phyloP scores from a whole-genome alignment of 345 rosid species.

The Clarkia xantiana region DNA sequence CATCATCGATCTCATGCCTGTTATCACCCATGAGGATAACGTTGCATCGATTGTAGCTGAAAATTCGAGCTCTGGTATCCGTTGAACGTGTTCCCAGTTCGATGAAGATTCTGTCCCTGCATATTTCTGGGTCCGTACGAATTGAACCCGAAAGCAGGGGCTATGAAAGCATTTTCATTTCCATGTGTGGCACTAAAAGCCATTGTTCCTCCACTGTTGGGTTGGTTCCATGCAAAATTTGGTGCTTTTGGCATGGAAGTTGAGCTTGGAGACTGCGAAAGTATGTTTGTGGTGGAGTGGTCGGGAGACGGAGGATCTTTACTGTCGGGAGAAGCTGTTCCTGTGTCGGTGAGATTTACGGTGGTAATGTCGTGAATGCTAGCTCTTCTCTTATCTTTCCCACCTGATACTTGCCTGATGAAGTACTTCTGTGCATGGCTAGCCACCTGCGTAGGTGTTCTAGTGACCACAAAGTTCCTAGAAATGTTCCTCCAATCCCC shows the following conservation, averaged over 20 bases:
- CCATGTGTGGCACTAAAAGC: slow-evolving; percentile 26
- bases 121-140: slow-evolving; percentile 29
- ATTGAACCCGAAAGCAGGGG: slow-evolving; percentile 25
- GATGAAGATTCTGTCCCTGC: slow-evolving; percentile 21
- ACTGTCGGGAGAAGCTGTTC: slow-evolving; percentile 39
- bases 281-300: slow-evolving; percentile 12
- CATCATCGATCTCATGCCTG: not conserved
- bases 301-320: slow-evolving; percentile 27
- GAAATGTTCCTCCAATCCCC: slow-evolving; percentile 98
- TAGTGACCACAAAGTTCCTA: slow-evolving; percentile 53
- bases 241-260: slow-evolving; percentile 22
- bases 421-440: slow-evolving; percentile 97
- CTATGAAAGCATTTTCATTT: slow-evolving; percentile 15
- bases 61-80: slow-evolving; percentile 29
- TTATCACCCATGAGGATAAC: slow-evolving; percentile 32
- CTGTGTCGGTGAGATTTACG: slow-evolving; percentile 38
- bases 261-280: slow-evolving; percentile 19
- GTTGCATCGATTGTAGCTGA: slow-evolving; percentile 30
- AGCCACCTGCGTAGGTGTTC: slow-evolving; percentile 94
- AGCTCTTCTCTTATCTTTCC: slow-evolving; percentile 90
- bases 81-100: slow-evolving; percentile 18
- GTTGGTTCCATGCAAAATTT: slow-evolving; percentile 35
- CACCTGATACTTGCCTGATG: slow-evolving; percentile 77
- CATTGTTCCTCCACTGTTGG: slow-evolving; percentile 19
- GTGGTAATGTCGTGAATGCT: slow-evolving; percentile 98